These are phyloP conservation scores for Auricularia auricula-judae DNA, from an alignment of 768 basidiomycete genomes.

Conservation along the genomic window DNA sequence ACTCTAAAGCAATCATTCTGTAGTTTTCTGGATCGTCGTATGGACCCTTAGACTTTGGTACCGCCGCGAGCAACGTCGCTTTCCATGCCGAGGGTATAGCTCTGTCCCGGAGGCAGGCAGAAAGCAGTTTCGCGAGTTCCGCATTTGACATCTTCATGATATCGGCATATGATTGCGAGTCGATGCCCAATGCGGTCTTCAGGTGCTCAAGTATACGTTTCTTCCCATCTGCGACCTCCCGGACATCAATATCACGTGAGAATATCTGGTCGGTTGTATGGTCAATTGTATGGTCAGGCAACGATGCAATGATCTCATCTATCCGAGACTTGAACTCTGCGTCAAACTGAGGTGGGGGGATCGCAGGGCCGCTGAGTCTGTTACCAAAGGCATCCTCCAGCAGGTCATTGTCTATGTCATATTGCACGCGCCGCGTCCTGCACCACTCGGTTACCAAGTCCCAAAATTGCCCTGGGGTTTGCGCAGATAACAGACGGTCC, in stretches of 20 bases:
- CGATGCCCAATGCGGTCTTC: not conserved
- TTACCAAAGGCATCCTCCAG: not conserved
- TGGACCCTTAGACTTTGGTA: not conserved
- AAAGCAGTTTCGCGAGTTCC: not conserved
- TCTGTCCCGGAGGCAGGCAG: not conserved
- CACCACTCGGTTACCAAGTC: not conserved
- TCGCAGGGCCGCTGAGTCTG: not conserved
- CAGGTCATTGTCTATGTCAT: not conserved
- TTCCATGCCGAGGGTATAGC: not conserved
- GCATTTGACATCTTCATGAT: not conserved
- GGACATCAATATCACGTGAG: not conserved
- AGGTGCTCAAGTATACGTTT: not conserved
- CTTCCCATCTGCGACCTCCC: not conserved
- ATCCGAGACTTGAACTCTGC: not conserved
- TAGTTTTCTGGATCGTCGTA: slow-evolving; percentile 14
- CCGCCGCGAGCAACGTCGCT: not conserved
- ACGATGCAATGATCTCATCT: not conserved
- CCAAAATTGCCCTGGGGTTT: not conserved
- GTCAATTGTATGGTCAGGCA: not conserved
- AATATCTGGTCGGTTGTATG: not conserved
- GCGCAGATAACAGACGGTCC: not conserved
- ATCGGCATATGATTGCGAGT: not conserved
- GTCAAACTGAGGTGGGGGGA: not conserved
- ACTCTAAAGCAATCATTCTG: slow-evolving; percentile 19
- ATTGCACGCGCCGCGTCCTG: not conserved